phyloP scores from a whole-genome alignment of 352 stramenopile genomes.

The Pseudoperonospora humuli region DNA sequence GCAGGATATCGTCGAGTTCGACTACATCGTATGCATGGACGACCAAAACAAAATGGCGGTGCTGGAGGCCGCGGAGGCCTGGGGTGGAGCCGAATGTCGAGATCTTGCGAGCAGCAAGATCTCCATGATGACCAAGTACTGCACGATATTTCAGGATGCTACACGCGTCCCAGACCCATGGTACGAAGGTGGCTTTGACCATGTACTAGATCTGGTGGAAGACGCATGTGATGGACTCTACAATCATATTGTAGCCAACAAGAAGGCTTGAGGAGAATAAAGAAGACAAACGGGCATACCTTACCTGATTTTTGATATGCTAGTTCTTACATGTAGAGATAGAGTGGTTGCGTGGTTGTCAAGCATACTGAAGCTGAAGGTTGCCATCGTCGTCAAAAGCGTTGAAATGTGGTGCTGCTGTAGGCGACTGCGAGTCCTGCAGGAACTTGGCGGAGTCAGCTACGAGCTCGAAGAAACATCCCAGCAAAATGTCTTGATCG shows the following conservation, averaged over 20 bases:
- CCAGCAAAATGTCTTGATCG: no score
- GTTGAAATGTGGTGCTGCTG: conserved; percentile 20
- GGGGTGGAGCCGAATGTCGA: conserved; percentile 53
- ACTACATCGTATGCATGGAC: conserved; percentile 89
- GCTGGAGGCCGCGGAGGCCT: conserved; percentile 69
- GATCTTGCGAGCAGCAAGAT: conserved; percentile 57
- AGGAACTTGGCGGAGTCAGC: conserved; percentile 4
- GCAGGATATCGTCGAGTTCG: conserved; percentile 71
- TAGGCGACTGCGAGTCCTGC: no score
- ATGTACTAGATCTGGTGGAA: conserved; percentile 84
- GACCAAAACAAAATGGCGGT: conserved; percentile 77
- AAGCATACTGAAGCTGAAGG: conserved; percentile 13
- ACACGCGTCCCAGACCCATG: conserved; percentile 72
- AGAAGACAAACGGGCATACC: neutral
- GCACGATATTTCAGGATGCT: conserved; percentile 49
- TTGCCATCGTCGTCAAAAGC: conserved; percentile 24
- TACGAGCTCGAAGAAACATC: conserved; percentile 1
- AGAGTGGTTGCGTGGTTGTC: no score
- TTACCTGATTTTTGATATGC: no score
- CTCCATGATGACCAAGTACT: conserved; percentile 81
- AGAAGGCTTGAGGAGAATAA: neutral
- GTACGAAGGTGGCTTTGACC: conserved; percentile 87
- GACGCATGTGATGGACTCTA: conserved; percentile 81
- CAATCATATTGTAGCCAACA: conserved; percentile 29
- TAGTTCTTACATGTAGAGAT: no score